Conservation (phyloP, 1,284 basidiomycete genomes). For the Termitomyces sp. region DNA sequence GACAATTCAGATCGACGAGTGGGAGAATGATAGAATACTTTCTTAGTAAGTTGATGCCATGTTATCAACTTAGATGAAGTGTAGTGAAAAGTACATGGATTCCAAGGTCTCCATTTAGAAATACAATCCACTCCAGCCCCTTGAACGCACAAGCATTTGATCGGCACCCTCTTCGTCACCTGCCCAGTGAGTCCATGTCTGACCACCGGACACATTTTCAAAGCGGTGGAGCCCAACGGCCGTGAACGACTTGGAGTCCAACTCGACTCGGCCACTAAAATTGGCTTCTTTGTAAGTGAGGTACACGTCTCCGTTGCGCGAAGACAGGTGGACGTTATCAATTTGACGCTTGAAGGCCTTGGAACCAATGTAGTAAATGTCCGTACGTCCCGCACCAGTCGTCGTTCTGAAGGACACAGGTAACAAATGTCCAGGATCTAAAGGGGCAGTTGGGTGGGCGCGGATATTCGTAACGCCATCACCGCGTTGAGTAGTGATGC, state of each 20-base stretch:
- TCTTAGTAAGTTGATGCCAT: neutral
- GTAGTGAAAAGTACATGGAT: neutral
- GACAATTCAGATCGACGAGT: conserved; percentile 13
- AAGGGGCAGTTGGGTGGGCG: conserved; percentile 33
- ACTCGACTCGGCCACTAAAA: conserved; percentile 43
- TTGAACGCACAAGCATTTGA: conserved; percentile 36
- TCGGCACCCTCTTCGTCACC: conserved; percentile 45
- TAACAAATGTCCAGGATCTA: conserved; percentile 27
- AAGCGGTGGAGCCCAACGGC: conserved; percentile 27
- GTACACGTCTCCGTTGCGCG: conserved; percentile 47
- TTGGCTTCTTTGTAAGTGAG: conserved; percentile 47
- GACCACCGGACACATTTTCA: conserved; percentile 6
- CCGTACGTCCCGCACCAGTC: conserved; percentile 46
- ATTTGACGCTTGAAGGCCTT: conserved; percentile 40
- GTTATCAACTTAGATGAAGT: neutral
- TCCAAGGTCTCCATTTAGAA: conserved; percentile 28
- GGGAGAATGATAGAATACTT: neutral
- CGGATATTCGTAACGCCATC: conserved; percentile 46
- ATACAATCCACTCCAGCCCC: conserved; percentile 51
- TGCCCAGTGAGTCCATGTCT: conserved; percentile 39
- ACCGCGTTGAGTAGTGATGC: conserved; percentile 44
- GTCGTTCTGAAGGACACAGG: conserved; percentile 38
- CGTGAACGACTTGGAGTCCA: conserved; percentile 40
- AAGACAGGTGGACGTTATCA: conserved; percentile 39
- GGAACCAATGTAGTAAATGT: conserved; percentile 41